Conservation (phyloP, 2,329 filamentous ascomycete species). For the Fonsecaea erecta region DNA sequence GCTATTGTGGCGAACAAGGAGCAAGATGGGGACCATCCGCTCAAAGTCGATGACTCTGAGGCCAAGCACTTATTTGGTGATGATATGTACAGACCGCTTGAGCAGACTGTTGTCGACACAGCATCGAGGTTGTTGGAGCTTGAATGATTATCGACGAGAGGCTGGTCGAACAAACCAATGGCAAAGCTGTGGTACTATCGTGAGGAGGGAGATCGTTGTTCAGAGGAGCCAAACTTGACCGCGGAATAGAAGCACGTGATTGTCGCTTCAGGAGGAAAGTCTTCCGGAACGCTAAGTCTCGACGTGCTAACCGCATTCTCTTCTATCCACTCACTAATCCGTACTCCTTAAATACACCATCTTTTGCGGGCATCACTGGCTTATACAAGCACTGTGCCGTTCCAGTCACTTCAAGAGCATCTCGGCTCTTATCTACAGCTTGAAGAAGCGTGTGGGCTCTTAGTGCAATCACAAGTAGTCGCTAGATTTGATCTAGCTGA, state of each 20-base stretch:
- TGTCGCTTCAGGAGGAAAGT: not conserved
- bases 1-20: conserved; percentile 14
- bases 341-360: not conserved
- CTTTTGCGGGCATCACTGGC: not conserved
- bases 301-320: not conserved
- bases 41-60: conserved; percentile 12
- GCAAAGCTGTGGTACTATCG: too few species aligned
- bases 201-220: too few species aligned
- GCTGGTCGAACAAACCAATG: not conserved
- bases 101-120: conserved; percentile 15
- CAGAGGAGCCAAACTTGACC: too few species aligned
- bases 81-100: conserved; percentile 5
- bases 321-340: not conserved
- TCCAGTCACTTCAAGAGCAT: not conserved
- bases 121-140: conserved; percentile 12
- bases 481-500: not conserved
- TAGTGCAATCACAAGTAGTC: not conserved
- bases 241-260: not conserved
- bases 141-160: not conserved
- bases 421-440: not conserved
- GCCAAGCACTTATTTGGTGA: conserved; percentile 7
- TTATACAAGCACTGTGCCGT: not conserved
- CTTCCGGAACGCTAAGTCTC: not conserved
- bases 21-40: not conserved
- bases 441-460: not conserved